Percentiles rank a stretch among this genome's conserved stretches.
Evolutionary conservation across 139 green algal species (phyloP).

Genomic region (Parachlorella kessleri): DNA sequence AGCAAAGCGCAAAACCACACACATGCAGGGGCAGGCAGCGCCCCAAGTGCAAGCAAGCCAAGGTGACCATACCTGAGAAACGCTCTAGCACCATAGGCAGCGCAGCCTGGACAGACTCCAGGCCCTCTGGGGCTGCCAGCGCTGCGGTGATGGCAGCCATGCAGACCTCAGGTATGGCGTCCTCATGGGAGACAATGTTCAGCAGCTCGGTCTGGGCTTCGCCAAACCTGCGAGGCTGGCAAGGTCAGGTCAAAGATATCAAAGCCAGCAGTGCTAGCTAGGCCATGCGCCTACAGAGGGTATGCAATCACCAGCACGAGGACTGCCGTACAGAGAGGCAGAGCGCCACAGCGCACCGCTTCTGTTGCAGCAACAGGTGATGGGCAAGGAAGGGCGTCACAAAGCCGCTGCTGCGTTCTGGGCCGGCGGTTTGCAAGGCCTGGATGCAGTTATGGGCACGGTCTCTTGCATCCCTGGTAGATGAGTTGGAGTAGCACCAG

Average conservation of each 20-base stretch:
- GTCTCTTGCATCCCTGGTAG: slow-evolving; percentile 2
- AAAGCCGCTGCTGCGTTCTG: background rate
- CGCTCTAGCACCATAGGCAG: slow-evolving; percentile 26
- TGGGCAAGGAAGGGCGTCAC: slow-evolving; percentile 5
- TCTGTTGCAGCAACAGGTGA: slow-evolving; percentile 5
- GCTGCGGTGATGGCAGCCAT: slow-evolving; percentile 12
- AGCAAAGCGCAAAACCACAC: background rate
- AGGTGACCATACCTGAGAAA: slow-evolving; percentile 1
- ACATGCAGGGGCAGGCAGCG: background rate
- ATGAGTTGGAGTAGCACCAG: slow-evolving; percentile 3
- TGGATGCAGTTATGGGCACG: slow-evolving; percentile 21
- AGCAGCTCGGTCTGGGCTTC: slow-evolving; percentile 26
- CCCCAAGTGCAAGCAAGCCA: background rate
- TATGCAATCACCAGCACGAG: background rate
- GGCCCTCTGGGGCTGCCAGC: slow-evolving; percentile 11
- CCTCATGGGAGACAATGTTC: slow-evolving; percentile 27
- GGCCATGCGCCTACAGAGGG: background rate
- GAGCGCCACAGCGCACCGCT: background rate
- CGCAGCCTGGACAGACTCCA: background rate
- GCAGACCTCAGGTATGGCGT: slow-evolving; percentile 18
- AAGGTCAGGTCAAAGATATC: no score
- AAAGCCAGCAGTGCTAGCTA: background rate
- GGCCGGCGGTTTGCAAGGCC: slow-evolving; percentile 6
- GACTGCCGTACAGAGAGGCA: no score
- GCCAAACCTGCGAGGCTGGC: background rate